Percentiles rank a stretch among this genome's conserved stretches.
phyloP scores from a whole-genome alignment of 1,284 basidiomycete genomes.

The Ganoderma boninense region DNA sequence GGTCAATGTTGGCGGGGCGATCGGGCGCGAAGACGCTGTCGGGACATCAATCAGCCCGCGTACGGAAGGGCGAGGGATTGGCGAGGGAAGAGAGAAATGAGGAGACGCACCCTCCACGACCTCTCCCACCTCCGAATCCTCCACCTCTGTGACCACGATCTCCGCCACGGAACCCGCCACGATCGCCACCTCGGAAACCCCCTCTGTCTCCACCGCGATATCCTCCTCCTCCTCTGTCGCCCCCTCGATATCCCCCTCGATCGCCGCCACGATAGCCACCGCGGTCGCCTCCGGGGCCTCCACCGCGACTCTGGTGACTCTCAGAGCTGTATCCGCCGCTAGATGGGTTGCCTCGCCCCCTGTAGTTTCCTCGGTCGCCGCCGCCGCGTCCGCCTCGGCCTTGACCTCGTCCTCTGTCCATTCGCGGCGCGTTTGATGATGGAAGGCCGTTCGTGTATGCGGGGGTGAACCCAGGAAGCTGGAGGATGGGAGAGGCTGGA shows the following conservation, averaged over 20 bases:
- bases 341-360: slow-evolving; percentile 30
- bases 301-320: slow-evolving; percentile 30
- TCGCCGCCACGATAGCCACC: slow-evolving; percentile 42
- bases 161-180: slow-evolving; percentile 33
- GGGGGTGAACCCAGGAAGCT: neutral
- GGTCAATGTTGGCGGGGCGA: slow-evolving; percentile 60
- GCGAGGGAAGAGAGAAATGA: slow-evolving; percentile 4
- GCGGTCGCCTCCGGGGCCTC: slow-evolving; percentile 30
- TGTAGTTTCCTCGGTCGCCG: slow-evolving; percentile 41
- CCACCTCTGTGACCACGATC: slow-evolving; percentile 5
- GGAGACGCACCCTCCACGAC: slow-evolving; percentile 56
- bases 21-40: slow-evolving; percentile 61
- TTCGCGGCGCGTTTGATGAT: neutral
- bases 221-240: slow-evolving; percentile 33
- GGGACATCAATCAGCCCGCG: neutral
- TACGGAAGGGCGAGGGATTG: too few relatives aligned
- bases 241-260: slow-evolving; percentile 41
- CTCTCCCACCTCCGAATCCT: slow-evolving; percentile 4
- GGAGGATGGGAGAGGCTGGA: neutral
- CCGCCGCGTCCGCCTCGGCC: slow-evolving; percentile 40
- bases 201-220: slow-evolving; percentile 37
- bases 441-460: neutral
- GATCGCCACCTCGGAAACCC: slow-evolving; percentile 29
- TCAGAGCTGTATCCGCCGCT: neutral
- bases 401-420: slow-evolving; percentile 36